A percentile compares a stretch with the other conserved stretches of the same genome.
Evolutionary conservation across 2,329 filamentous ascomycete species (phyloP).

Genomic region (Dendryphion nanum): DNA sequence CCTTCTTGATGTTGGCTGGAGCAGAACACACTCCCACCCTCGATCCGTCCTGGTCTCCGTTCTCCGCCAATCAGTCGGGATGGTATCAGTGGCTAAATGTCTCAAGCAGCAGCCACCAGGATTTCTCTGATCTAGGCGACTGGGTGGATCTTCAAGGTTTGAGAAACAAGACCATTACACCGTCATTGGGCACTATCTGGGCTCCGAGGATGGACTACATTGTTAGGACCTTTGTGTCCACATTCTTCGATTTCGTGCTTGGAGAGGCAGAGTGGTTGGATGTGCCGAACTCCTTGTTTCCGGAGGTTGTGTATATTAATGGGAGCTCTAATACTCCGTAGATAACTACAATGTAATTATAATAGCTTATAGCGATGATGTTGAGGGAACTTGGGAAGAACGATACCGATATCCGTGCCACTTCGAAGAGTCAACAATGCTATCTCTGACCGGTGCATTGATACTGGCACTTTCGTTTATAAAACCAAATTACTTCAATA

Average conservation of each 20-base stretch:
- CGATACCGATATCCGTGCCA: background rate
- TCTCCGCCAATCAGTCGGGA: slow-evolving; percentile 17
- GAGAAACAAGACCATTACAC: slow-evolving; percentile 11
- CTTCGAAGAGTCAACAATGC: background rate
- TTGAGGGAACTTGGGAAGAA: too few species aligned
- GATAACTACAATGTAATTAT: background rate
- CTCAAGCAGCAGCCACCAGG: slow-evolving; percentile 14
- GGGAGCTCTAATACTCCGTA: slow-evolving; percentile 3
- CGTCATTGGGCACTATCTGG: slow-evolving; percentile 13
- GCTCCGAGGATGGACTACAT: slow-evolving; percentile 17
- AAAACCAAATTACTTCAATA: too few species aligned
- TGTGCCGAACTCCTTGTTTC: slow-evolving; percentile 4
- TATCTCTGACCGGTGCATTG: too few species aligned
- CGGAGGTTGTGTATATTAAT: slow-evolving; percentile 10
- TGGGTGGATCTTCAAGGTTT: slow-evolving; percentile 22
- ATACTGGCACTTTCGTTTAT: too few species aligned
- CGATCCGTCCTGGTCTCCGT: slow-evolving; percentile 18
- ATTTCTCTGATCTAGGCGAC: slow-evolving; percentile 20
- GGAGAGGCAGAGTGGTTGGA: slow-evolving; percentile 7
- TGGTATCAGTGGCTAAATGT: slow-evolving; percentile 22
- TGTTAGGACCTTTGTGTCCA: slow-evolving; percentile 10
- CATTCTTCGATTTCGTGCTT: slow-evolving; percentile 15
- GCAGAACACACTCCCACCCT: slow-evolving; percentile 12
- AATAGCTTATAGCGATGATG: too few species aligned
- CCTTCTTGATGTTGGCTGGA: slow-evolving; percentile 17